A percentile compares a stretch with the other conserved stretches of the same genome.
phyloP scores from a whole-genome alignment of 306 rosid species.

The Potentilla sterilis region DNA sequence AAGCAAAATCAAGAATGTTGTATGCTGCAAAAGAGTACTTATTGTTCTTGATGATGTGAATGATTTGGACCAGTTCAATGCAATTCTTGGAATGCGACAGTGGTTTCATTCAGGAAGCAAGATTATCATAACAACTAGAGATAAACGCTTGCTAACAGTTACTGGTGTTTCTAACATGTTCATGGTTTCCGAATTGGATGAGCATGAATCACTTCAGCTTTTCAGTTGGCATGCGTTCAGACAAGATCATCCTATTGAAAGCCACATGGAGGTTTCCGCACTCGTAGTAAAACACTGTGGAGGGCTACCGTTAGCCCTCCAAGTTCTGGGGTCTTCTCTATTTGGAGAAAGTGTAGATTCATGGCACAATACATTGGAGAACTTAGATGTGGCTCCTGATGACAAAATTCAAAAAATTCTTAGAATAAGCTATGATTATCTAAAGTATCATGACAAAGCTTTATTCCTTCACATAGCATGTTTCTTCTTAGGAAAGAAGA shows the following conservation, averaged over 20 bases:
- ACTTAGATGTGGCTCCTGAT: background rate
- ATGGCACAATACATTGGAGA: background rate
- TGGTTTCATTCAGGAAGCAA: background rate
- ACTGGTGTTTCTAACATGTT: background rate
- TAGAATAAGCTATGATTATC: background rate
- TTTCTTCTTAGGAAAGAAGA: background rate
- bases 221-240: background rate
- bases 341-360: background rate
- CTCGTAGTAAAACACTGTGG: background rate
- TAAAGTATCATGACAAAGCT: background rate
- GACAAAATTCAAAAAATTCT: background rate
- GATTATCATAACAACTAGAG: background rate
- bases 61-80: background rate
- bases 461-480: background rate
- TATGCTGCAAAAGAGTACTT: background rate
- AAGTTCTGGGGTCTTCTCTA: background rate
- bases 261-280: background rate
- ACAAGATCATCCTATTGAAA: background rate
- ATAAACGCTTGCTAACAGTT: background rate
- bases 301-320: background rate
- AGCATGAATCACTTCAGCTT: background rate
- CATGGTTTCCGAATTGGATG: background rate
- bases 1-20: background rate
- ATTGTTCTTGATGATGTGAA: constrained; percentile 1
- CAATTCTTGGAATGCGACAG: background rate